These are phyloP conservation scores for Leishmania amazonensis DNA, from an alignment of 208 protist genomes.

Conservation along the genomic window DNA sequence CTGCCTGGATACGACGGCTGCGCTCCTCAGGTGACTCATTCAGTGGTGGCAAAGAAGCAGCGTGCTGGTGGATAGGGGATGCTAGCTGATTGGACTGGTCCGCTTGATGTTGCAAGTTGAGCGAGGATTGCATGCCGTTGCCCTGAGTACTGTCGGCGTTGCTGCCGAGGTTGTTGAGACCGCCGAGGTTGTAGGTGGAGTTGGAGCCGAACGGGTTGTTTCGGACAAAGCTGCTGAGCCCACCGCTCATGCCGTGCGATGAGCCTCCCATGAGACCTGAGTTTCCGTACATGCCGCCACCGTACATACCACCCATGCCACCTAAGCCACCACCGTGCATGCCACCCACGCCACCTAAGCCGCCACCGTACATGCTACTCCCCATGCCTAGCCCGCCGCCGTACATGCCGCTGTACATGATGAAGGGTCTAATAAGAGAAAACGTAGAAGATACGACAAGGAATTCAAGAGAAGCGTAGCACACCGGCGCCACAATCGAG, in stretches of 20 bases:
- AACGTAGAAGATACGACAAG: neutral
- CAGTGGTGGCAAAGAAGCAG: conserved; percentile 38
- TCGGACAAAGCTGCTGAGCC: conserved; percentile 20
- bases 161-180: neutral
- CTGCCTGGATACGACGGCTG: conserved; percentile 53
- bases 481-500: neutral
- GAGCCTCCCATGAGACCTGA: conserved; percentile 17
- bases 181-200: conserved; percentile 18
- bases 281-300: conserved; percentile 30
- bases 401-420: conserved; percentile 21
- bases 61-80: conserved; percentile 46
- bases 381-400: conserved; percentile 18
- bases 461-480: neutral
- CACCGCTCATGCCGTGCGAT: conserved; percentile 24
- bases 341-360: conserved; percentile 19
- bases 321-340: conserved; percentile 28
- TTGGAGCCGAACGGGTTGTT: conserved; percentile 16
- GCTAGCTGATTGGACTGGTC: conserved; percentile 28
- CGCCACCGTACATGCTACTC: conserved; percentile 46
- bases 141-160: conserved; percentile 9
- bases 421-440: neutral
- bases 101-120: conserved; percentile 15
- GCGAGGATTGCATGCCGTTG: conserved; percentile 11
- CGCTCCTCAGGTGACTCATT: conserved; percentile 68
- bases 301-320: conserved; percentile 9